Evolutionary conservation across 352 stramenopile species (phyloP), one percentile per base, ranked within the genome.

Genomic region (Albugo laibachii): DNA sequence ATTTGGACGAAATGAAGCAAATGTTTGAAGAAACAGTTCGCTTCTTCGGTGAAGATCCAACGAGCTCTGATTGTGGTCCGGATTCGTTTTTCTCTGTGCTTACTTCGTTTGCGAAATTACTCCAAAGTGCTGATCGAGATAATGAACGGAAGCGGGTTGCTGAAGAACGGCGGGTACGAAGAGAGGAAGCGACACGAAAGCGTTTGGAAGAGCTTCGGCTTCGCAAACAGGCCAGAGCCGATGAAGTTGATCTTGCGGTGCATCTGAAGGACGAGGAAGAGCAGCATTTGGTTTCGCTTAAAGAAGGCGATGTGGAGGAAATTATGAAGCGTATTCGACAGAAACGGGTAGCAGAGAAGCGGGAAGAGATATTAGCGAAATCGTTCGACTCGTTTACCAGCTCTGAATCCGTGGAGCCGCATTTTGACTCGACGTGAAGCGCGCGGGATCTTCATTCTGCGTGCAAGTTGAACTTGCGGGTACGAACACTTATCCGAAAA

Each of bases 31-130:
- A 82, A 41, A 83, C 67, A 5, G 73, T 70, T 4, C 58, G 53
- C 21, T 89, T 71, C 45, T 86, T 82, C 41, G 71, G 76, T 15
- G 76, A 89, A 62, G 49, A 40, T 5, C 16, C 16, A 43, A 43
- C 38, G 8, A 83, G 62, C n/a, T 62, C 65, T 1, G 73, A 85
- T 37, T 75, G 63, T 39, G 73, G 73, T 1, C 76, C 76, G 0
- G 73, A 89, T 35, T 57, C 67, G 12, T 89, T 89, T 48, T 89
- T 89, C 50, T 85, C 73, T 14, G 83, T 89, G 44, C 85, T 89
- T 20, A 80, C 83, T 41, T 86, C 73, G 47, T 86, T 86, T 51
- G 71, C 71, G 5, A 85, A 89, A 57, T 58, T 86, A 16, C 54
- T 89, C 36, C 73, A 86, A 58, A 71, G 71, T 0, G 76, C 76